These are phyloP conservation scores for Xylaria longipes DNA, from an alignment of 495 filamentous ascomycete species.

Conservation along the genomic window DNA sequence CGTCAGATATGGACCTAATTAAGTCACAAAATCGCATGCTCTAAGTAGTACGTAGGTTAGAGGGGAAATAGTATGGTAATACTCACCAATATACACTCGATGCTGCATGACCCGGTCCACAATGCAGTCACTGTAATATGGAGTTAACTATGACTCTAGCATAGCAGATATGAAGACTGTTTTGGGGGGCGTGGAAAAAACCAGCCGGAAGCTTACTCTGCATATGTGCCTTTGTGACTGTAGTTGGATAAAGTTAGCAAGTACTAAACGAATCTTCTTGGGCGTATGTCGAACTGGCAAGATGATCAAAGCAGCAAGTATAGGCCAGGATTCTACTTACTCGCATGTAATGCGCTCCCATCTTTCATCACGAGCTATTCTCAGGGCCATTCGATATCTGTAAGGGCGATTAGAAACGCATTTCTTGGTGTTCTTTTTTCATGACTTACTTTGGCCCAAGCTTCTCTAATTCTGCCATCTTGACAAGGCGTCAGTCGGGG, in stretches of 20 bases:
- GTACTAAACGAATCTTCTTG: background rate
- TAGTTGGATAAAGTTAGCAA: constrained; percentile 9
- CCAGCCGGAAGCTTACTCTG: constrained; percentile 19
- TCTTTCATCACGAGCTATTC: constrained; percentile 90
- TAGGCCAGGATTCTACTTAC: constrained; percentile 11
- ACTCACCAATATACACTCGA: constrained; percentile 32
- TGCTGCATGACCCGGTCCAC: constrained; percentile 78
- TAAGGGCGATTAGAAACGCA: background rate
- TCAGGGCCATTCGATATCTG: constrained; percentile 75
- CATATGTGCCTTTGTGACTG: constrained; percentile 30
- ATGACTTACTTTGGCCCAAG: constrained; percentile 73
- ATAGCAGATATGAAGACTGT: background rate
- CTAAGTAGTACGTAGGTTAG: background rate
- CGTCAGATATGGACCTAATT: background rate
- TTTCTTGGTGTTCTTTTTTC: background rate
- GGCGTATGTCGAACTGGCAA: background rate
- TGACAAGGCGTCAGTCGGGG: background rate
- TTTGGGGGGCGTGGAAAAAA: background rate
- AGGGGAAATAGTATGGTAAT: background rate
- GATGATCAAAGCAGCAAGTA: background rate
- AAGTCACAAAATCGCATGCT: too few relatives aligned
- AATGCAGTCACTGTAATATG: constrained; percentile 68
- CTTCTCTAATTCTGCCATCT: constrained; percentile 84
- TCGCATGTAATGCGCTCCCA: constrained; percentile 65
- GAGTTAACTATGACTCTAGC: background rate